Percentiles rank a stretch among this genome's conserved stretches.
Evolutionary conservation across 495 filamentous ascomycete genomes (phyloP).

Genomic region (Pseudomonodictys pantanalensis): DNA sequence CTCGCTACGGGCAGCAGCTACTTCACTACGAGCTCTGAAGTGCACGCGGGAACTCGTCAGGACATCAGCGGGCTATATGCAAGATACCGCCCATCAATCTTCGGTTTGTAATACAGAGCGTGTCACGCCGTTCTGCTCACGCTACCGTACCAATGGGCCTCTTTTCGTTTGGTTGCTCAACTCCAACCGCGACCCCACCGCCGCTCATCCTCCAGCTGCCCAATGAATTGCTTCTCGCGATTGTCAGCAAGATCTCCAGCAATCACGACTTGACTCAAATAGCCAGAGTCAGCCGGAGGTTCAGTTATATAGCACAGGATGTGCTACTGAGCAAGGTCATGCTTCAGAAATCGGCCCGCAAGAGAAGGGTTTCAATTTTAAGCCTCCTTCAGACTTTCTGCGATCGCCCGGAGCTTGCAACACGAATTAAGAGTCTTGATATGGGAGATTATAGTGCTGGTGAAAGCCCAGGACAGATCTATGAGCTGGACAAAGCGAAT

Average conservation of each 20-base stretch:
- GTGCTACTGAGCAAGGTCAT: not conserved
- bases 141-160: too few species aligned
- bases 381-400: not conserved
- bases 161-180: too few species aligned
- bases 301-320: conserved; percentile 1
- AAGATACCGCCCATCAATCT: too few species aligned
- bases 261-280: conserved; percentile 1
- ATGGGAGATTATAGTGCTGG: not conserved
- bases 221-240: not conserved
- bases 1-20: too few species aligned
- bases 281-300: not conserved
- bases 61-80: too few species aligned
- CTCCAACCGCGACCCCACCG: too few species aligned
- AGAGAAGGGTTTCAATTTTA: too few species aligned
- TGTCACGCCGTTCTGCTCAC: too few species aligned
- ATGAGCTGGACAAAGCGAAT: not conserved
- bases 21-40: too few species aligned
- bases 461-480: not conserved
- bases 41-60: too few species aligned
- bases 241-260: not conserved
- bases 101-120: too few species aligned
- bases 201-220: not conserved
- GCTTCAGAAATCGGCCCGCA: not conserved
- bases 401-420: not conserved
- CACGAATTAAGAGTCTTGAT: not conserved